Percentiles rank a stretch among this genome's conserved stretches.
Evolutionary conservation across 192 early-diverging fungal species (phyloP).

Genomic region (Martensiomyces pterosporus): DNA sequence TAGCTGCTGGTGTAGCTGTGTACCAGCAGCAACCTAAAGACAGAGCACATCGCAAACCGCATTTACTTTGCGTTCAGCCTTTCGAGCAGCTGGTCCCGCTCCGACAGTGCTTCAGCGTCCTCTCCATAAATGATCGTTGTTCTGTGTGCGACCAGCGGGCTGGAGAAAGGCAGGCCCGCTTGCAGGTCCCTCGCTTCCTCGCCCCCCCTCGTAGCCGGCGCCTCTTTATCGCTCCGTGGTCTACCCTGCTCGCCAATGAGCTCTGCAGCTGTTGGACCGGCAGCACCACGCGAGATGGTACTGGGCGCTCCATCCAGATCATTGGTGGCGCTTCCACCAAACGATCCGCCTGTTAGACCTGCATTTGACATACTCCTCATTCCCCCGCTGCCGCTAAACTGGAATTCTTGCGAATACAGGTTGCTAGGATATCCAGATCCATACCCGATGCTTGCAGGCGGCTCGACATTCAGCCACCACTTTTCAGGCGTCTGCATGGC

Average conservation of each 20-base stretch:
- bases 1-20: no score
- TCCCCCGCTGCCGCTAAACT: slow-evolving; percentile 1
- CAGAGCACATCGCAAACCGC: not conserved
- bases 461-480: slow-evolving; percentile 36
- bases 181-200: not conserved
- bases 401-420: slow-evolving; percentile 29
- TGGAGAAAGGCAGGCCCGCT: not conserved
- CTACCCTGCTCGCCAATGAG: no score
- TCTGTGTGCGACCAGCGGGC: slow-evolving; percentile 11
- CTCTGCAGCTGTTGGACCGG: no score
- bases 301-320: not conserved
- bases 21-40: not conserved
- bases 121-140: slow-evolving; percentile 43
- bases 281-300: no score
- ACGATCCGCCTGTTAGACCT: not conserved
- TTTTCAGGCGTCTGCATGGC: no score
- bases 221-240: not conserved
- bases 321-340: not conserved
- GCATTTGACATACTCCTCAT: slow-evolving; percentile 34
- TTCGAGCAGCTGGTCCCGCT: slow-evolving; percentile 34
- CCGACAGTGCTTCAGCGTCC: slow-evolving; percentile 32
- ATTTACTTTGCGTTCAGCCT: slow-evolving; percentile 14
- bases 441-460: not conserved
- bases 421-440: slow-evolving; percentile 10
- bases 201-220: not conserved